Conservation (phyloP, 805 yeast species). For the Cyberlindnera maritima region DNA sequence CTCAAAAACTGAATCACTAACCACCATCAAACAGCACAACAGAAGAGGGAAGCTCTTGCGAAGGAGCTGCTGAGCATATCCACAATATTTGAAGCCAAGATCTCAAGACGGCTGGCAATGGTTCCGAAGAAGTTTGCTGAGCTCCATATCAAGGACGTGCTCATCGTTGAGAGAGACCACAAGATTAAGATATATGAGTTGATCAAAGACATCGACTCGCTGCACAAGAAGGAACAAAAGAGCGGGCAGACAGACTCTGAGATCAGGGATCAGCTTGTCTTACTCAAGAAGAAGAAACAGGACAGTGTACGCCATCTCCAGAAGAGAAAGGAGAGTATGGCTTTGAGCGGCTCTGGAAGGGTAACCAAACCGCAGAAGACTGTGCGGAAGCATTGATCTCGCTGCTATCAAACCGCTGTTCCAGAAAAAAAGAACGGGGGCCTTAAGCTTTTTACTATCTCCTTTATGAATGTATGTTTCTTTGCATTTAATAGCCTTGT, state of each 20-base stretch:
- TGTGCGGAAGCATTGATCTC: neutral
- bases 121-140: constrained; percentile 27
- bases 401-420: no score
- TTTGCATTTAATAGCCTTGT: no score
- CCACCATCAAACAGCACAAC: constrained; percentile 16
- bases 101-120: constrained; percentile 17
- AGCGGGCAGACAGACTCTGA: constrained; percentile 5
- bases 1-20: neutral
- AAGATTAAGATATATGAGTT: constrained; percentile 25
- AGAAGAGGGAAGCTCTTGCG: constrained; percentile 15
- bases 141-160: constrained; percentile 23
- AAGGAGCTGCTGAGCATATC: constrained; percentile 18
- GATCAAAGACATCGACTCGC: constrained; percentile 19
- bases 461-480: no score
- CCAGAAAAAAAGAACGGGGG: no score
- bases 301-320: constrained; percentile 14
- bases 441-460: no score
- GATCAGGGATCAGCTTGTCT: constrained; percentile 9
- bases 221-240: constrained; percentile 5
- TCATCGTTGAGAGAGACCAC: constrained; percentile 28
- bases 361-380: constrained; percentile 7
- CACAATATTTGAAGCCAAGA: constrained; percentile 23
- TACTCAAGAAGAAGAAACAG: constrained; percentile 15
- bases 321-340: constrained; percentile 23
- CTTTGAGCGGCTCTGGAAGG: constrained; percentile 1